Conservation (phyloP, 352 stramenopile species). For the Globisporangium iwayamae region DNA sequence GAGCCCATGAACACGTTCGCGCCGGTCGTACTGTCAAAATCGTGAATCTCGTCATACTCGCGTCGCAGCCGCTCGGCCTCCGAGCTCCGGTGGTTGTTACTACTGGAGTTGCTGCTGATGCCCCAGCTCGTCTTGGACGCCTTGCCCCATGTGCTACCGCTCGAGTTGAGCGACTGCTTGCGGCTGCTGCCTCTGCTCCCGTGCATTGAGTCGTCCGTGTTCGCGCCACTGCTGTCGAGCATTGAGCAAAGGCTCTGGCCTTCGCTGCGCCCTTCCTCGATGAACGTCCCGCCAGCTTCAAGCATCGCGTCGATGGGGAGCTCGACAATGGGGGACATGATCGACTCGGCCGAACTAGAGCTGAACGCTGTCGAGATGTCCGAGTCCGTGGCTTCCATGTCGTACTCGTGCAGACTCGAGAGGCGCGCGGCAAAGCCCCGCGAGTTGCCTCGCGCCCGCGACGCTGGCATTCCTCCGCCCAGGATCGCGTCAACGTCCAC, state of each 20-base stretch:
- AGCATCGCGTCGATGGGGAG: constrained; percentile 46
- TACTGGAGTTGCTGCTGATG: constrained; percentile 5
- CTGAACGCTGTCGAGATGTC: constrained; percentile 40
- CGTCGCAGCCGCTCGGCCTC: constrained; percentile 4
- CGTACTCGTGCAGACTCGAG: constrained; percentile 66
- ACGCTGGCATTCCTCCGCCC: constrained; percentile 17
- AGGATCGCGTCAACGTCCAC: constrained; percentile 32
- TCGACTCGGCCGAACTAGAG: constrained; percentile 26
- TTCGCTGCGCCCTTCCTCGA: constrained; percentile 21
- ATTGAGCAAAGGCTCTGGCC: constrained; percentile 7
- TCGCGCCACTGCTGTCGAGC: constrained; percentile 13
- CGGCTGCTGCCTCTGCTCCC: constrained; percentile 9
- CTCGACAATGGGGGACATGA: constrained; percentile 52
- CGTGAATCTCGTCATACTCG: constrained; percentile 17
- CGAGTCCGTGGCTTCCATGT: constrained; percentile 26
- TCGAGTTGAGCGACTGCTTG: constrained; percentile 12
- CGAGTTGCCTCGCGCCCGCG: constrained; percentile 16
- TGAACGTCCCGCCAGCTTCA: constrained; percentile 37
- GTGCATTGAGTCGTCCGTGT: constrained; percentile 11
- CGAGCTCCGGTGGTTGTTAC: constrained; percentile 8
- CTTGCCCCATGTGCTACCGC: constrained; percentile 14
- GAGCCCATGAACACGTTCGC: constrained; percentile 14
- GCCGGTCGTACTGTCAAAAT: constrained; percentile 7
- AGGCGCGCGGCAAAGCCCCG: constrained; percentile 38
- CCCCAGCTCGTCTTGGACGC: constrained; percentile 13